Conservation (phyloP, 306 rosid genomes). For the Datisca glomerata region DNA sequence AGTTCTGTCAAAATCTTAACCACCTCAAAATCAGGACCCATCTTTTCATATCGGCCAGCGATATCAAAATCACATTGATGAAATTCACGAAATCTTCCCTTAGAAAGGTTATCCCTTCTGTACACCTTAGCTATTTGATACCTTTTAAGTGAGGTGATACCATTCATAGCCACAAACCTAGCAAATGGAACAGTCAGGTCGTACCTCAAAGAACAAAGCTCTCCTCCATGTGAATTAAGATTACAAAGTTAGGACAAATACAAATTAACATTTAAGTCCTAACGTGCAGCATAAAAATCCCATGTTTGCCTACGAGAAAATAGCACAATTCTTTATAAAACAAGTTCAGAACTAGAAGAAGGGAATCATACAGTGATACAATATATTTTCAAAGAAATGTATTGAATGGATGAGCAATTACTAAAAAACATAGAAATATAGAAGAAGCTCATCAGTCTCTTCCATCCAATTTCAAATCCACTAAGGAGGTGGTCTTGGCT, state of each 20-base stretch:
- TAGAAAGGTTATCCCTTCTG: conserved; percentile 93
- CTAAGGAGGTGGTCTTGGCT: too few species aligned
- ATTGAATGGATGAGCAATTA: too few species aligned
- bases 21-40: conserved; percentile 92
- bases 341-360: conserved; percentile 1
- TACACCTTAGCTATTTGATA: conserved; percentile 96
- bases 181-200: conserved; percentile 95
- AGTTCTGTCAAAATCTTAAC: conserved; percentile 76
- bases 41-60: conserved; percentile 77
- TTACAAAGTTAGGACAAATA: not conserved
- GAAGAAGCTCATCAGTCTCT: too few species aligned
- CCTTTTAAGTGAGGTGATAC: conserved; percentile 76
- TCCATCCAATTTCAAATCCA: too few species aligned
- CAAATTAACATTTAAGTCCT: not conserved
- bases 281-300: too few species aligned
- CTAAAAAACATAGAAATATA: too few species aligned
- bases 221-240: conserved; percentile 64
- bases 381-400: too few species aligned
- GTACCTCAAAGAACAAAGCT: conserved; percentile 70
- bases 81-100: conserved; percentile 95
- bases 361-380: too few species aligned
- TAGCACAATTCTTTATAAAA: too few species aligned
- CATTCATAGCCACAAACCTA: conserved; percentile 80
- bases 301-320: too few species aligned
- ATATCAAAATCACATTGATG: conserved; percentile 94